Evolutionary conservation across 2,329 filamentous ascomycete genomes (phyloP).

Genomic region (Colletotrichum tropicale): DNA sequence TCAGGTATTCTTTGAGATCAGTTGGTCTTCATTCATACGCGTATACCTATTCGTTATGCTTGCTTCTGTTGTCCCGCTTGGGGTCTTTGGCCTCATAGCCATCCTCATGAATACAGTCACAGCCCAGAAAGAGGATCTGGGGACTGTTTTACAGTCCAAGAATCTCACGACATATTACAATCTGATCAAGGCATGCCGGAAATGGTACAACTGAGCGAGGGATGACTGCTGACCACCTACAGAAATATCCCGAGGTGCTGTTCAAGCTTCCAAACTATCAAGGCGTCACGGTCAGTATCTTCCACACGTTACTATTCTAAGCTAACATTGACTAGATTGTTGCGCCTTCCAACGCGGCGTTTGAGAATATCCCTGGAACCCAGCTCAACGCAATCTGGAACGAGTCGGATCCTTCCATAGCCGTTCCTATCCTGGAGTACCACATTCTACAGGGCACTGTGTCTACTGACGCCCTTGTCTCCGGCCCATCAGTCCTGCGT

Average conservation of each 20-base stretch:
- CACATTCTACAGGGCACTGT: conserved; percentile 63
- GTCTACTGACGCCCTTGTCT: conserved; percentile 36
- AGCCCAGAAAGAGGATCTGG: conserved; percentile 36
- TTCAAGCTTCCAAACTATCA: conserved; percentile 45
- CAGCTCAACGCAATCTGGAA: conserved; percentile 51
- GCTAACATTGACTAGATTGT: conserved; percentile 43
- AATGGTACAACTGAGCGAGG: too few species aligned
- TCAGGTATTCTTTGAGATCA: neutral
- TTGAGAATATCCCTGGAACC: conserved; percentile 58
- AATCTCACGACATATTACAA: conserved; percentile 49
- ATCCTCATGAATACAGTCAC: neutral
- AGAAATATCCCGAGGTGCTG: conserved; percentile 52
- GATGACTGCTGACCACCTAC: neutral
- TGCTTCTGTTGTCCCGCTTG: neutral
- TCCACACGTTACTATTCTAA: neutral
- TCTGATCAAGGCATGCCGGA: conserved; percentile 42
- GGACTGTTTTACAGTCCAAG: conserved; percentile 40
- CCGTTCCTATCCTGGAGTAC: conserved; percentile 61
- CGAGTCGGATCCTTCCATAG: conserved; percentile 46
- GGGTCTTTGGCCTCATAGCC: neutral
- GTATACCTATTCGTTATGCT: neutral
- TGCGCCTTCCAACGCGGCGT: conserved; percentile 62
- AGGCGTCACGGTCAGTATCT: conserved; percentile 46
- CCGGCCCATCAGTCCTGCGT: conserved; percentile 42
- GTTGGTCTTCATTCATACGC: neutral